Evolutionary conservation across 2,329 filamentous ascomycete species (phyloP).

Genomic region (Colletotrichum coccodes): DNA sequence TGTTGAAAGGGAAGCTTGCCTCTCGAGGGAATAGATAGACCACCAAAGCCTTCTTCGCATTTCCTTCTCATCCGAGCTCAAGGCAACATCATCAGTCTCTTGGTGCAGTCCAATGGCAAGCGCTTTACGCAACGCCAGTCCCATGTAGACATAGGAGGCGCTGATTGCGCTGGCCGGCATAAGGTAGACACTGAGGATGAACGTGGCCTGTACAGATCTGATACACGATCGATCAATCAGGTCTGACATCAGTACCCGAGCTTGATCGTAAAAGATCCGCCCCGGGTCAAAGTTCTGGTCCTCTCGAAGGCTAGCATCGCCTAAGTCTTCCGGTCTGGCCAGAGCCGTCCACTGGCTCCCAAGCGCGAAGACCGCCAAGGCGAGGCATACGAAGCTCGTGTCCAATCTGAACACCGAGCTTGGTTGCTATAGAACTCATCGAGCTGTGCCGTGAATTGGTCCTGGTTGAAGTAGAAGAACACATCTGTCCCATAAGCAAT

Average conservation of each 20-base stretch:
- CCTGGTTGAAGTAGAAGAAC: conserved; percentile 44
- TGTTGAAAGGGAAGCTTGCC: conserved; percentile 27
- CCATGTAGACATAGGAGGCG: conserved; percentile 45
- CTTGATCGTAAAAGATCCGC: conserved; percentile 42
- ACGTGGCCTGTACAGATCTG: conserved; percentile 44
- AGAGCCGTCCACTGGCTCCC: conserved; percentile 47
- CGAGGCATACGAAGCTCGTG: conserved; percentile 39
- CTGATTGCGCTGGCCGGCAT: conserved; percentile 46
- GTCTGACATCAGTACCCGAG: conserved; percentile 43
- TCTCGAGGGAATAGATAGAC: conserved; percentile 43
- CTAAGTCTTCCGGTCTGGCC: conserved; percentile 37
- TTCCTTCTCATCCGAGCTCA: conserved; percentile 38
- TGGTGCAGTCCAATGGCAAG: conserved; percentile 41
- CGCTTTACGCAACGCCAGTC: conserved; percentile 41
- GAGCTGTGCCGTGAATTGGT: conserved; percentile 37
- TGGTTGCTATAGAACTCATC: conserved; percentile 39
- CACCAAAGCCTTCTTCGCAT: conserved; percentile 40
- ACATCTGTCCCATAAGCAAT: conserved; percentile 39
- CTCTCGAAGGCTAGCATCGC: neutral
- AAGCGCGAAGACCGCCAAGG: conserved; percentile 40
- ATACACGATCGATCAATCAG: conserved; percentile 45
- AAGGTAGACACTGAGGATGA: conserved; percentile 46
- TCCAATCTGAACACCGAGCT: conserved; percentile 36
- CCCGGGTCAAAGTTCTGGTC: conserved; percentile 40
- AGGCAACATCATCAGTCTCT: conserved; percentile 35